These are phyloP conservation scores for Polyplosphaeria fusca DNA, from an alignment of 495 filamentous ascomycete genomes.

Conservation along the genomic window DNA sequence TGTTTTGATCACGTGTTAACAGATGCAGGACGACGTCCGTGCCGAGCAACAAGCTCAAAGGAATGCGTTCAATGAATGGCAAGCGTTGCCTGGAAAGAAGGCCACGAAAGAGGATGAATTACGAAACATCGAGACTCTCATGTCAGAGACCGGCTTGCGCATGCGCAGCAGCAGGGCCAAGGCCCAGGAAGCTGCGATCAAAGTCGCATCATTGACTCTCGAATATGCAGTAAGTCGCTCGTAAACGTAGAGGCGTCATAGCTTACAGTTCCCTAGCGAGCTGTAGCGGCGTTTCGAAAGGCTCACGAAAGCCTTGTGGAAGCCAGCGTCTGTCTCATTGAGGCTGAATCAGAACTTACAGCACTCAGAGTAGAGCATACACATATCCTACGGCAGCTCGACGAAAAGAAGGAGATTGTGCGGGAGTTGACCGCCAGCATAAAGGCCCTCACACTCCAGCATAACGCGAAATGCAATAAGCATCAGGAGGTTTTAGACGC, in stretches of 20 bases:
- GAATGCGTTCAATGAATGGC: constrained; percentile 57
- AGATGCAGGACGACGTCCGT: constrained; percentile 45
- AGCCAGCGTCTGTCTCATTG: constrained; percentile 64
- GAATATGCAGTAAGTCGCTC: constrained; percentile 58
- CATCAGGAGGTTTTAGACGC: constrained; percentile 21
- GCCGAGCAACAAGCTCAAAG: constrained; percentile 58
- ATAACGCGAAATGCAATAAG: constrained; percentile 26
- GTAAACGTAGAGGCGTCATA: neutral
- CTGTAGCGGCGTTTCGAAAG: constrained; percentile 57
- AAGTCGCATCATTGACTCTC: constrained; percentile 62
- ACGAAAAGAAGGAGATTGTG: constrained; percentile 46
- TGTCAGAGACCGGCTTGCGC: constrained; percentile 29
- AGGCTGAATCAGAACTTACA: constrained; percentile 75
- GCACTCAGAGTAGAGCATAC: constrained; percentile 59
- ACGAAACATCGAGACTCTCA: neutral
- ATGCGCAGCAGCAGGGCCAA: constrained; percentile 48
- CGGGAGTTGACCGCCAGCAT: constrained; percentile 39
- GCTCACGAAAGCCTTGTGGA: constrained; percentile 63
- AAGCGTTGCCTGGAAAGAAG: constrained; percentile 66
- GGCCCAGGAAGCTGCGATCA: constrained; percentile 55
- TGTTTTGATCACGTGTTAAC: too few relatives aligned
- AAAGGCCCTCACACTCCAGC: constrained; percentile 32
- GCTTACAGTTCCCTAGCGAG: constrained; percentile 50
- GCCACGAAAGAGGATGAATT: constrained; percentile 46
- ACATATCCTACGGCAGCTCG: constrained; percentile 54